These are phyloP conservation scores for Amanita thiersii DNA, from an alignment of 768 basidiomycete genomes.

Conservation along the genomic window DNA sequence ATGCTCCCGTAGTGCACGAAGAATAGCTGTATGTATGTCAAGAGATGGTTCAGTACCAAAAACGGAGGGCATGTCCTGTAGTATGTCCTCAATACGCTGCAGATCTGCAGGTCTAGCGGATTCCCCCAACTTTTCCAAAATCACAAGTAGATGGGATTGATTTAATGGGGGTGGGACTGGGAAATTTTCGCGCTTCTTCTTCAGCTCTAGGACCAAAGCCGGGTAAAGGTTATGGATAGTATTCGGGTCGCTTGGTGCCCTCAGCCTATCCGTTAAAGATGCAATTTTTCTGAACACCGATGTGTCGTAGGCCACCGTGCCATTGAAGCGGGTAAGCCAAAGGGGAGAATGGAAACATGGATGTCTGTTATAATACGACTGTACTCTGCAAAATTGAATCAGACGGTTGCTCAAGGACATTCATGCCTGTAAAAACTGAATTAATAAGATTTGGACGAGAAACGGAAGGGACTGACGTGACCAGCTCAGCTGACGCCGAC, in stretches of 20 bases:
- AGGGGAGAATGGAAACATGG: constrained; percentile 4
- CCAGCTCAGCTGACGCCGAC: no score
- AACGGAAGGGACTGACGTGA: constrained; percentile 3
- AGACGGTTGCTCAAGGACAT: constrained; percentile 48
- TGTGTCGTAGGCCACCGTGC: constrained; percentile 8
- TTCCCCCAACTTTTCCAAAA: constrained; percentile 37
- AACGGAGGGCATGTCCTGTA: constrained; percentile 37
- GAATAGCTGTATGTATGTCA: constrained; percentile 40
- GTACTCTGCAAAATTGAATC: constrained; percentile 25
- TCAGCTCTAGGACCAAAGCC: constrained; percentile 16
- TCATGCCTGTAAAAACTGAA: constrained; percentile 39
- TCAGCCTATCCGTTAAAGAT: constrained; percentile 20
- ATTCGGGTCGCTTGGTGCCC: constrained; percentile 11
- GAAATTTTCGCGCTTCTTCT: constrained; percentile 10
- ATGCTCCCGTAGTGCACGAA: constrained; percentile 38
- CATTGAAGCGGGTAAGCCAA: neutral
- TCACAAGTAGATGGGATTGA: constrained; percentile 24
- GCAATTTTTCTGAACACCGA: constrained; percentile 5
- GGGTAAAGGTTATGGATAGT: constrained; percentile 9
- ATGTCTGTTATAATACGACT: constrained; percentile 14
- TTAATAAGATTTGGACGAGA: constrained; percentile 7
- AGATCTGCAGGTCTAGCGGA: constrained; percentile 48
- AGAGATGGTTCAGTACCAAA: constrained; percentile 37
- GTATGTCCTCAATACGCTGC: constrained; percentile 44
- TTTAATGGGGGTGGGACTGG: constrained; percentile 18